Percentiles rank a stretch among this genome's conserved stretches.
These are phyloP conservation scores for Aureobasidium subglaciale DNA, from an alignment of 2,329 filamentous ascomycete genomes.

Conservation along the genomic window DNA sequence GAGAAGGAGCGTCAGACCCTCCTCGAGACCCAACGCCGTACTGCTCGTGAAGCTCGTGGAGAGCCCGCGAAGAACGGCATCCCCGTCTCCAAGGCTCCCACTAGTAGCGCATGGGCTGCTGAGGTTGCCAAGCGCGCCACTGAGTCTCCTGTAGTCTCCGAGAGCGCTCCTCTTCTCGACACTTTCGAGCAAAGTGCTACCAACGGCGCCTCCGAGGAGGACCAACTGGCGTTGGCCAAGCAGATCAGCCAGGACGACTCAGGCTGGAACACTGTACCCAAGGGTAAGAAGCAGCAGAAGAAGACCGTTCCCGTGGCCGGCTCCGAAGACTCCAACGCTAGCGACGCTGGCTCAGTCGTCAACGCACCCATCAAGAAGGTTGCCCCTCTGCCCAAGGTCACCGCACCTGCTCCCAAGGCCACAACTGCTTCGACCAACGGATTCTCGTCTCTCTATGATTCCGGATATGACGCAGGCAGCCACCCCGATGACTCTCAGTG, in stretches of 20 bases:
- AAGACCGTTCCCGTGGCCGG: conserved; percentile 31
- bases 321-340: conserved; percentile 13
- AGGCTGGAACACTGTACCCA: conserved; percentile 55
- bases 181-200: conserved; percentile 40
- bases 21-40: conserved; percentile 75
- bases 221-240: conserved; percentile 49
- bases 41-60: conserved; percentile 74
- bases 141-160: conserved; percentile 17
- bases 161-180: conserved; percentile 36
- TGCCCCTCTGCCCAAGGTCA: conserved; percentile 6
- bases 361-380: conserved; percentile 15
- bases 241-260: conserved; percentile 43
- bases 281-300: conserved; percentile 47
- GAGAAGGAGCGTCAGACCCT: conserved; percentile 71
- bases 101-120: conserved; percentile 49
- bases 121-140: conserved; percentile 22
- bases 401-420: conserved; percentile 12
- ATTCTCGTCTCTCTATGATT: conserved; percentile 13
- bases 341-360: conserved; percentile 7
- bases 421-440: conserved; percentile 17
- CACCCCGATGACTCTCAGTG: conserved; percentile 36
- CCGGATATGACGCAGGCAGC: conserved; percentile 16
- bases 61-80: conserved; percentile 74
- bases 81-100: conserved; percentile 40
- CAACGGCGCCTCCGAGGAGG: conserved; percentile 51